A percentile compares a stretch with the other conserved stretches of the same genome.
Conservation (phyloP, 2,329 filamentous ascomycete genomes). For the Alternaria hordeiaustralica region DNA sequence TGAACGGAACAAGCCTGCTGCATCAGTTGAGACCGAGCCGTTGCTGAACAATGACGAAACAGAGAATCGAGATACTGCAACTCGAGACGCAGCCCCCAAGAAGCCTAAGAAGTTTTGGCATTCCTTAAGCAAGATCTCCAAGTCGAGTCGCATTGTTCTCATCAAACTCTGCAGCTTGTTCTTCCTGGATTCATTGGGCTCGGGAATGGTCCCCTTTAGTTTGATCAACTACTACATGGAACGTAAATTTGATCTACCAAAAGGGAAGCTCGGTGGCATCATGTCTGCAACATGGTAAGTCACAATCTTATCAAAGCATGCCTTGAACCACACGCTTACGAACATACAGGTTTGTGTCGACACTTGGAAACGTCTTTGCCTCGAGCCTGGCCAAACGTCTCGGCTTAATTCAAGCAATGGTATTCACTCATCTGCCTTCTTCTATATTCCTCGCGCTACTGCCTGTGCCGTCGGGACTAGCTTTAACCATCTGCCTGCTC, state of each 20-base stretch:
- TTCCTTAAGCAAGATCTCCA: slow-evolving; percentile 63
- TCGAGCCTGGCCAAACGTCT: slow-evolving; percentile 66
- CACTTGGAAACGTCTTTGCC: slow-evolving; percentile 40
- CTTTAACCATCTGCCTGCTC: slow-evolving; percentile 40
- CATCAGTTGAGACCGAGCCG: slow-evolving; percentile 32
- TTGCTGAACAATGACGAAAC: slow-evolving; percentile 22
- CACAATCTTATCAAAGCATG: too few species aligned
- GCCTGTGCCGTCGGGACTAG: slow-evolving; percentile 30
- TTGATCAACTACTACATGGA: slow-evolving; percentile 63
- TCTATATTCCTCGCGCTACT: slow-evolving; percentile 45
- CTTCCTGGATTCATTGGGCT: slow-evolving; percentile 71
- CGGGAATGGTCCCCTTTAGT: slow-evolving; percentile 66
- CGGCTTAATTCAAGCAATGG: slow-evolving; percentile 58
- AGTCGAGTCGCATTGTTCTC: slow-evolving; percentile 61
- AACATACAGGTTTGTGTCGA: slow-evolving; percentile 37
- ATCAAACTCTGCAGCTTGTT: slow-evolving; percentile 71
- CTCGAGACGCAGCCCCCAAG: slow-evolving; percentile 19
- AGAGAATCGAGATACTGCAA: background rate
- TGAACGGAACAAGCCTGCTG: slow-evolving; percentile 4
- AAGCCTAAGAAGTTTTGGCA: slow-evolving; percentile 25
- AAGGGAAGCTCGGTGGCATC: slow-evolving; percentile 61
- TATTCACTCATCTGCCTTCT: slow-evolving; percentile 45
- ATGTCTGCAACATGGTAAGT: slow-evolving; percentile 55
- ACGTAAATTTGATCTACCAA: slow-evolving; percentile 61
- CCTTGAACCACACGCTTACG: background rate